Percentiles rank a stretch among this genome's conserved stretches.
These are phyloP conservation scores for Ganoderma multipileum DNA, from an alignment of 1,284 basidiomycete species.

Conservation along the genomic window DNA sequence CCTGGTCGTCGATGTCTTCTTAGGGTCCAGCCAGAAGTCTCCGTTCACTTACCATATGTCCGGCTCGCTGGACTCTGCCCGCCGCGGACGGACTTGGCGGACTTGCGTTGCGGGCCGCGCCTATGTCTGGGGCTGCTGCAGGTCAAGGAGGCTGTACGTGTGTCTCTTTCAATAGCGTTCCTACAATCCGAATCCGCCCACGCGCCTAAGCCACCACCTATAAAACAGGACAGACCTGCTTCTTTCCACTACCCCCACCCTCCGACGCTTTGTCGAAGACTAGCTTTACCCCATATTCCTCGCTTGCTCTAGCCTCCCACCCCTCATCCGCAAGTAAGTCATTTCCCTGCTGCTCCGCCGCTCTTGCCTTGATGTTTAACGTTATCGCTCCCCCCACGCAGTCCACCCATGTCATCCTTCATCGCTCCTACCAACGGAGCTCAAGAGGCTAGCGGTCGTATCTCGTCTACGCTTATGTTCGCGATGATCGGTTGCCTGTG, in stretches of 20 bases:
- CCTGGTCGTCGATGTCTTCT: too few relatives aligned
- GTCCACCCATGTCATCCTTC: neutral
- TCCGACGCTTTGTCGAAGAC: neutral
- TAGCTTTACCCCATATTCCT: neutral
- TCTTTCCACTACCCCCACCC: neutral
- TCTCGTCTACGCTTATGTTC: neutral
- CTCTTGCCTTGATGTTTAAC: neutral
- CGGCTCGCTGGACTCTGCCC: neutral
- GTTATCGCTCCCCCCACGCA: neutral
- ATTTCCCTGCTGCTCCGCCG: neutral
- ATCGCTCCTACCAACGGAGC: neutral
- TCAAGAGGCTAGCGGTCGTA: neutral
- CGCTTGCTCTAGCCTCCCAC: neutral
- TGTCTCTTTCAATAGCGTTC: too few relatives aligned
- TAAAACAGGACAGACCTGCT: neutral
- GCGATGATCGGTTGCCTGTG: neutral
- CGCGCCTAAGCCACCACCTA: too few relatives aligned
- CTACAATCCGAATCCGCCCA: too few relatives aligned
- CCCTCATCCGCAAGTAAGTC: neutral
- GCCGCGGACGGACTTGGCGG: too few relatives aligned
- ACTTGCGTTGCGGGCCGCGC: too few relatives aligned
- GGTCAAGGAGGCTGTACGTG: too few relatives aligned
- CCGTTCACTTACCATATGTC: neutral
- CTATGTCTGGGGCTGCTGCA: too few relatives aligned
- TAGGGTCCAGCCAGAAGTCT: neutral